phyloP scores from a whole-genome alignment of 768 basidiomycete species.

The Hericium rajendrae region DNA sequence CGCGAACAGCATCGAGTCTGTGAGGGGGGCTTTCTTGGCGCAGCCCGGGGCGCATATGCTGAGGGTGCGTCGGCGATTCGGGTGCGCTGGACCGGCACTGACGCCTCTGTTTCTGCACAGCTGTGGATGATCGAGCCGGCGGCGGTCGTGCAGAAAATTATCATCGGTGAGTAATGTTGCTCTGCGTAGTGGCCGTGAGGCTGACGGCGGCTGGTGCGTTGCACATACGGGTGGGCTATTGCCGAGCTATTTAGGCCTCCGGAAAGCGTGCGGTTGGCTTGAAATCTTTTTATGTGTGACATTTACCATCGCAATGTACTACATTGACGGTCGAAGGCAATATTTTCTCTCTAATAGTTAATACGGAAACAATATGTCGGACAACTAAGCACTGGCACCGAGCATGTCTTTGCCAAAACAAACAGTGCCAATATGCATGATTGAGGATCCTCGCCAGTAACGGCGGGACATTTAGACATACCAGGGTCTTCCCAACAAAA shows the following conservation, averaged over 20 bases:
- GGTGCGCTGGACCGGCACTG: constrained; percentile 14
- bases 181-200: background rate
- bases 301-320: too few relatives aligned
- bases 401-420: too few relatives aligned
- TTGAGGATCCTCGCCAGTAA: too few relatives aligned
- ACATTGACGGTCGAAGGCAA: too few relatives aligned
- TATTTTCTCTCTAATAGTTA: too few relatives aligned
- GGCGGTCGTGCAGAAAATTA: constrained; percentile 51
- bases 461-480: too few relatives aligned
- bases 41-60: background rate
- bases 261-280: constrained; percentile 30
- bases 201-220: too few relatives aligned
- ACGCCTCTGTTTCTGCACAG: constrained; percentile 51
- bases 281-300: too few relatives aligned
- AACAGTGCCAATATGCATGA: too few relatives aligned
- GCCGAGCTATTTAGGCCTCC: constrained; percentile 57
- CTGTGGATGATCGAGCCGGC: constrained; percentile 50
- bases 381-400: too few relatives aligned
- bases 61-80: background rate
- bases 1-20: constrained; percentile 39
- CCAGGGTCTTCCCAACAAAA: too few relatives aligned
- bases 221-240: constrained; percentile 43
- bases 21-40: constrained; percentile 30
- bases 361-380: too few relatives aligned
- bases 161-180: constrained; percentile 34